phyloP scores from a whole-genome alignment of 352 stramenopile species.

The Phytopythium chamaehyphon region DNA sequence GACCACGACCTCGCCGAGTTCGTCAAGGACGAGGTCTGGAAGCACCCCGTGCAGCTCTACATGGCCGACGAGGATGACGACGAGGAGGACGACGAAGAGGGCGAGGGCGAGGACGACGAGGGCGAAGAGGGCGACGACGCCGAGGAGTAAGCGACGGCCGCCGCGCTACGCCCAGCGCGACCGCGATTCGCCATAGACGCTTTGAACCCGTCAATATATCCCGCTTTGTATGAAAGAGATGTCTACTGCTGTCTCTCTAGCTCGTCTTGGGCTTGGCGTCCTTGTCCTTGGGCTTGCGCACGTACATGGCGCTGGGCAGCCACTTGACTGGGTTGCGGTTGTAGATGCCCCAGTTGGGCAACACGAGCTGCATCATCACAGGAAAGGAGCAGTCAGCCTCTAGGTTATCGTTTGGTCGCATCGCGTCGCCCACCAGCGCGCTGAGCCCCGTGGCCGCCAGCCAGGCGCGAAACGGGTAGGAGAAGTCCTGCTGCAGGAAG shows the following conservation, averaged over 20 bases:
- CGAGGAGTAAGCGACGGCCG: slow-evolving; percentile 30
- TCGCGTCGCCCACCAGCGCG: slow-evolving; percentile 38
- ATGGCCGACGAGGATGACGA: slow-evolving; percentile 29
- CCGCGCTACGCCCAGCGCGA: not conserved
- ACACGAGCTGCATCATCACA: slow-evolving; percentile 37
- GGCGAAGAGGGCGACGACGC: slow-evolving; percentile 31
- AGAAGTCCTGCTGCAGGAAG: slow-evolving; percentile 81
- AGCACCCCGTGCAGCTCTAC: slow-evolving; percentile 64
- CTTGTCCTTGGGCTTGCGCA: slow-evolving; percentile 47
- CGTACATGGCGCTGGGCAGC: slow-evolving; percentile 72
- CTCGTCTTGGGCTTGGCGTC: slow-evolving; percentile 11
- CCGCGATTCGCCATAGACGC: not conserved
- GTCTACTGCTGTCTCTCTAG: not conserved
- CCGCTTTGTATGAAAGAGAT: slow-evolving; percentile 12
- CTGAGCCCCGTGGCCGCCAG: slow-evolving; percentile 45
- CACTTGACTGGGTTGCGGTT: slow-evolving; percentile 84
- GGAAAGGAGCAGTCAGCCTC: not conserved
- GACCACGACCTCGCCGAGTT: slow-evolving; percentile 63
- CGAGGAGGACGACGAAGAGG: slow-evolving; percentile 41
- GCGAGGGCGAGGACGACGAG: slow-evolving; percentile 26
- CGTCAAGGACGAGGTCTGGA: slow-evolving; percentile 82
- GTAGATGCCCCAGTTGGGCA: slow-evolving; percentile 84
- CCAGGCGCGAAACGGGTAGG: slow-evolving; percentile 74
- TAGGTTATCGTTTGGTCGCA: too few species aligned
- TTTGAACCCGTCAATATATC: slow-evolving; percentile 12